Base-by-base conservation (phyloP, 164 flowering plant species). In the Chloranthus sessilifolius region DNA sequence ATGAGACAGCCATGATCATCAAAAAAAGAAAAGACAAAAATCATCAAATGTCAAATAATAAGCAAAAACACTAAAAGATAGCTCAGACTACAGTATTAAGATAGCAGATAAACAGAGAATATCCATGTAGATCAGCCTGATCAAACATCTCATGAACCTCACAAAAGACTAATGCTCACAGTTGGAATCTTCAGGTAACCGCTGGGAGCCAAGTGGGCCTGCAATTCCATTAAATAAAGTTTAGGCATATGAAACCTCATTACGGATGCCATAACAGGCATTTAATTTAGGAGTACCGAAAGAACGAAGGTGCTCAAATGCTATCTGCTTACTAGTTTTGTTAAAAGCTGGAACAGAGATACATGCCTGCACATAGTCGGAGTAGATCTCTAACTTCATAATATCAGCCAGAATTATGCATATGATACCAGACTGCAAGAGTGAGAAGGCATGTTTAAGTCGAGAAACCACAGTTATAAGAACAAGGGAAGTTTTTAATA, bases 121-220 rank as follows among this genome's bases (percentile, higher is more conserved):
- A 43, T 5, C 14, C 27, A n/a, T n/a, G 23, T 15, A 23, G 27
- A 43, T 25, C 26, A 6, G 2, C 7, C 7, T 1, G 20, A 20
- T 17, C 2, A 11, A 30, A 9, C 39, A n/a, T n/a, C n/a, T n/a
- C n/a, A n/a, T 29, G 15, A 40, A 12, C 17, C 23, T 15, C 24
- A 52, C 4, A 39, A 10, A 23, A 3, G 5, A 30, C 6, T 12
- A 17, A 36, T 27, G 52, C 96, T 80, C 59, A 92, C 99, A 63
- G 70, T 79, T 43, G 95, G 96, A 28, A 92, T 55, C 66, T 92
- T 92, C 25, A 88, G 73, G 59, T 81, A 92, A 55, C 91, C 91
- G 60, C 88, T 77, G 22, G 99, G 99, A 67, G 99, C 99, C 77
- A 92, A 66, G 59, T 86, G 94, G 51, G 48, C 78, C 99, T 86